phyloP scores from a whole-genome alignment of 495 filamentous ascomycete genomes.

The Cairneyella variabilis region DNA sequence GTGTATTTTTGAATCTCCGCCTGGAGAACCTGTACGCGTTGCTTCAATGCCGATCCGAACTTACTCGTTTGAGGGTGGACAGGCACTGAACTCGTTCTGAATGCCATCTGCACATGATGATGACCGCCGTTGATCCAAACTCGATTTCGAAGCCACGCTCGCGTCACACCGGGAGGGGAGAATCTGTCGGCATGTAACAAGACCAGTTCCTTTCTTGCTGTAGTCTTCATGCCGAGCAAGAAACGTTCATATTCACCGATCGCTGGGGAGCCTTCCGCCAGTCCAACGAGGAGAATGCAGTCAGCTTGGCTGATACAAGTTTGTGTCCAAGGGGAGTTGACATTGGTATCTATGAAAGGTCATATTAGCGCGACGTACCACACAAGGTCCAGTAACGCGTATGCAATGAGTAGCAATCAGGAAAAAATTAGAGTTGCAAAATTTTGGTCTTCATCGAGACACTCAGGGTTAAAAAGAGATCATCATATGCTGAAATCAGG shows the following conservation, averaged over 20 bases:
- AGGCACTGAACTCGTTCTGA: constrained; percentile 71
- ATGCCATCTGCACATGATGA: constrained; percentile 96
- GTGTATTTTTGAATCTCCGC: constrained; percentile 98
- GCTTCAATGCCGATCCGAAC: constrained; percentile 82
- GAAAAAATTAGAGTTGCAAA: constrained; percentile 49
- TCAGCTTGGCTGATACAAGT: constrained; percentile 97
- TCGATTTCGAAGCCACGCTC: constrained; percentile 87
- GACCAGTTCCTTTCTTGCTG: constrained; percentile 89
- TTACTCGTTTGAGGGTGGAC: constrained; percentile 72
- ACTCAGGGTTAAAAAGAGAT: constrained; percentile 25
- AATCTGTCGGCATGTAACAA: constrained; percentile 91
- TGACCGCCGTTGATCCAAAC: constrained; percentile 99
- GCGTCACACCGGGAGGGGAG: constrained; percentile 75
- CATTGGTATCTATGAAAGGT: constrained; percentile 65
- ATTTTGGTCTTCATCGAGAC: constrained; percentile 41
- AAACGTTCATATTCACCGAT: constrained; percentile 97
- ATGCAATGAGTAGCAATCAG: constrained; percentile 30
- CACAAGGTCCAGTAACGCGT: not conserved
- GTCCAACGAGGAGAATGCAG: constrained; percentile 85
- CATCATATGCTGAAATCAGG: constrained; percentile 12
- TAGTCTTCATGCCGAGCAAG: constrained; percentile 94
- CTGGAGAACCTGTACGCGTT: constrained; percentile 89
- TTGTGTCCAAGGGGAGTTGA: constrained; percentile 96
- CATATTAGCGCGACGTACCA: constrained; percentile 22
- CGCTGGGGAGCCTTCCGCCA: constrained; percentile 83